These are phyloP conservation scores for Neurospora tetrasperma DNA, from an alignment of 495 filamentous ascomycete genomes.

Conservation along the genomic window DNA sequence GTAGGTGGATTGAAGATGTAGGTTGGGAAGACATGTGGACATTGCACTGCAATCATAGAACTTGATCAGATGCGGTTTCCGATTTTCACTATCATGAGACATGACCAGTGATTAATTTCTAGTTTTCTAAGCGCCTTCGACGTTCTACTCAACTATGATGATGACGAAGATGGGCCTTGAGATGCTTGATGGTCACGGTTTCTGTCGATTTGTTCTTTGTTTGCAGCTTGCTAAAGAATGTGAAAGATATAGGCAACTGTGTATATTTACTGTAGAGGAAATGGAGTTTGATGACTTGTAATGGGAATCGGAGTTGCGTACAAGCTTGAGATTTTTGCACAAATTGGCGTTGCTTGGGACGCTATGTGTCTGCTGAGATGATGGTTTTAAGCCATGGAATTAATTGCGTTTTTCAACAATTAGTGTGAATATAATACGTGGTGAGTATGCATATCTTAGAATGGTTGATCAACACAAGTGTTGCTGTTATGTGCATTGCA, in stretches of 20 bases:
- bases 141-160: no score
- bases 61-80: no score
- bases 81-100: no score
- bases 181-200: no score
- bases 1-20: no score
- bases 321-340: not conserved
- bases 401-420: not conserved
- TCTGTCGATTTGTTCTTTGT: not conserved
- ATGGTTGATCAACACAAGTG: not conserved
- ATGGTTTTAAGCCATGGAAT: not conserved
- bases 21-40: no score
- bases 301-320: not conserved
- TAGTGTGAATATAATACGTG: not conserved
- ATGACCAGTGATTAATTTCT: no score
- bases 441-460: not conserved
- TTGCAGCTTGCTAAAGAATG: not conserved
- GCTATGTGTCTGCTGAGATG: not conserved
- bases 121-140: no score
- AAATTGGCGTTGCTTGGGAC: not conserved
- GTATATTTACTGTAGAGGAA: not conserved
- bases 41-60: no score
- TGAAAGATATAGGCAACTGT: not conserved
- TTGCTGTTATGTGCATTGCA: not conserved
- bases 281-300: not conserved
- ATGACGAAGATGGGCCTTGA: no score